These are phyloP conservation scores for Astrocystis sublimbata DNA, from an alignment of 495 filamentous ascomycete genomes.

Conservation along the genomic window DNA sequence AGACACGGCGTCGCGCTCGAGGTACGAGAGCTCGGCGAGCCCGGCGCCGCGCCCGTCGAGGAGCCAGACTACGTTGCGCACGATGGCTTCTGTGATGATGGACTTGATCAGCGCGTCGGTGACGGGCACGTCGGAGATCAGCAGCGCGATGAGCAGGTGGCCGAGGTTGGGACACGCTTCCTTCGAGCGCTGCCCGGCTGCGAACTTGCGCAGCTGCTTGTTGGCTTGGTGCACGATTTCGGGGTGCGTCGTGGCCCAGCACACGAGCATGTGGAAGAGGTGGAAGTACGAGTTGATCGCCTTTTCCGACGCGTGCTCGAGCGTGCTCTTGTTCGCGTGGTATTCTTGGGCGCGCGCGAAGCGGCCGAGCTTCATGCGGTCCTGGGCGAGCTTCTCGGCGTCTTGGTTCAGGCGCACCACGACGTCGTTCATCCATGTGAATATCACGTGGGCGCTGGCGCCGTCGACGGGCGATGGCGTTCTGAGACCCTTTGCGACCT, in stretches of 20 bases:
- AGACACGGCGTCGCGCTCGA: slow-evolving; percentile 43
- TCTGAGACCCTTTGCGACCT: slow-evolving; percentile 18
- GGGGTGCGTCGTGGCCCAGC: slow-evolving; percentile 32
- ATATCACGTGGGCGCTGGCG: slow-evolving; percentile 38
- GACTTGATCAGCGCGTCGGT: slow-evolving; percentile 41
- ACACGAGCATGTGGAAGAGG: slow-evolving; percentile 54
- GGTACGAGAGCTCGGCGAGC: slow-evolving; percentile 47
- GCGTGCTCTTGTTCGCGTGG: slow-evolving; percentile 36
- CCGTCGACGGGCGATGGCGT: neutral
- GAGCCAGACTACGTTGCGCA: slow-evolving; percentile 56
- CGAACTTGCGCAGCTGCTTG: slow-evolving; percentile 36
- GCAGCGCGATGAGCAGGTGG: slow-evolving; percentile 46
- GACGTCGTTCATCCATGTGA: slow-evolving; percentile 54
- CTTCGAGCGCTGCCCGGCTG: slow-evolving; percentile 42
- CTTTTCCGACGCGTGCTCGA: slow-evolving; percentile 52
- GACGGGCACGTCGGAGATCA: slow-evolving; percentile 47
- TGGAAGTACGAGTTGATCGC: slow-evolving; percentile 57
- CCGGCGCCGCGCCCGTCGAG: slow-evolving; percentile 42
- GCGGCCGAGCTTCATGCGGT: too few relatives aligned
- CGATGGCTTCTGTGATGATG: slow-evolving; percentile 52
- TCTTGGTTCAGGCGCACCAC: slow-evolving; percentile 50
- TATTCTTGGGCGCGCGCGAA: too few relatives aligned
- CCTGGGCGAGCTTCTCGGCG: slow-evolving; percentile 1
- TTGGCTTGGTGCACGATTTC: slow-evolving; percentile 34
- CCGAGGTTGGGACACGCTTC: slow-evolving; percentile 49